These are phyloP conservation scores for Exserohilum rostratum DNA, from an alignment of 2,329 filamentous ascomycete species.

Conservation along the genomic window DNA sequence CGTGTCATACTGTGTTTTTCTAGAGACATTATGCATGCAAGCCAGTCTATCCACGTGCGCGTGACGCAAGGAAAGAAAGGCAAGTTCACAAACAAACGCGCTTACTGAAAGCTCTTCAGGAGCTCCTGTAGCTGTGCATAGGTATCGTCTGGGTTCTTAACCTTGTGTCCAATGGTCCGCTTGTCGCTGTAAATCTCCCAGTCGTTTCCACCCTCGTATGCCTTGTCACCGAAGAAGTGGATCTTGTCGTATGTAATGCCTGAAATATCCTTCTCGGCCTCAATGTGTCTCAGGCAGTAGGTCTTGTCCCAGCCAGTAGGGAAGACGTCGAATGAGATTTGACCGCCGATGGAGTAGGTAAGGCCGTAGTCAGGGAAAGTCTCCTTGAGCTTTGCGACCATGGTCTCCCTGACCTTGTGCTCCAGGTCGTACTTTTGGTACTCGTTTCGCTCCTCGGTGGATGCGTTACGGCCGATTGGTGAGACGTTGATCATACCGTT, in stretches of 20 bases:
- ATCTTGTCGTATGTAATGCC: conserved; percentile 82
- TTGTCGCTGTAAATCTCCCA: conserved; percentile 88
- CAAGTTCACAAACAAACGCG: background rate
- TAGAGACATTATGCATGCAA: background rate
- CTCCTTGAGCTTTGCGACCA: conserved; percentile 78
- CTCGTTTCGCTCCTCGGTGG: conserved; percentile 76
- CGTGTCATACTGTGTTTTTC: background rate
- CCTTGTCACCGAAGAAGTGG: conserved; percentile 99
- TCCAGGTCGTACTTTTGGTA: conserved; percentile 82
- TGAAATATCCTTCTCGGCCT: conserved; percentile 72
- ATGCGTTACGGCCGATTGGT: conserved; percentile 86
- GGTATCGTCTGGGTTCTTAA: conserved; percentile 82
- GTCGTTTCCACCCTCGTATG: conserved; percentile 88
- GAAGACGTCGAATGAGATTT: conserved; percentile 99
- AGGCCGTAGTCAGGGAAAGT: conserved; percentile 83
- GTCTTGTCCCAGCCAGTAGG: conserved; percentile 98
- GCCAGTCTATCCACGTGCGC: too few species aligned
- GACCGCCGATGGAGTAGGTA: conserved; percentile 94
- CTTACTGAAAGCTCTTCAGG: conserved; percentile 57
- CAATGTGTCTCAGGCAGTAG: conserved; percentile 88
- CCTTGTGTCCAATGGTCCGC: conserved; percentile 83
- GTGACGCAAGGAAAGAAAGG: background rate
- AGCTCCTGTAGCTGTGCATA: conserved; percentile 78
- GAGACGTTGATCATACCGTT: conserved; percentile 91
- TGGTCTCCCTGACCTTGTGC: conserved; percentile 74